A percentile compares a stretch with the other conserved stretches of the same genome.
These are phyloP conservation scores for Rhizophagus sp. DNA, from an alignment of 192 early-diverging fungal species.

Conservation along the genomic window DNA sequence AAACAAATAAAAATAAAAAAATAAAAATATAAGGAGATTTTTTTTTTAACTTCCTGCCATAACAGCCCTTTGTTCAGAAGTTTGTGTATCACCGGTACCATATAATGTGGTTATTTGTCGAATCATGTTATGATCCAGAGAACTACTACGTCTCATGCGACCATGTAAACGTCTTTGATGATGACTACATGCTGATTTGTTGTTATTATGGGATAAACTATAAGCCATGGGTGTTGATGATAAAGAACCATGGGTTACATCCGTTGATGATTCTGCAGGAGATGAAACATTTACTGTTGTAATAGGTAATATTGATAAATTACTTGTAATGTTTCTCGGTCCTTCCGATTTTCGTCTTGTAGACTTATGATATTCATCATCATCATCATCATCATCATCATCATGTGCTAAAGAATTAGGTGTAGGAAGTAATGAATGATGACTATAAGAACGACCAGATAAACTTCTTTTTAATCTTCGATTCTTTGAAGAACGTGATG, in stretches of 20 bases:
- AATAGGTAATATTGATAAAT: neutral
- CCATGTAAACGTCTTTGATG: conserved; percentile 18
- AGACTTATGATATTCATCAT: neutral
- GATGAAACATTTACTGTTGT: neutral
- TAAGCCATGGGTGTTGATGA: neutral
- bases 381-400: neutral
- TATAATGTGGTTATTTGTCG: conserved; percentile 22
- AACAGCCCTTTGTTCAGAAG: conserved; percentile 21
- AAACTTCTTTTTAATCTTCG: conserved; percentile 26
- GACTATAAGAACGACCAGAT: conserved; percentile 30
- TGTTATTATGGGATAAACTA: neutral
- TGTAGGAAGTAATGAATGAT: conserved; percentile 21
- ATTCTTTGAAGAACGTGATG: neutral
- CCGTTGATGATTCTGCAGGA: neutral
- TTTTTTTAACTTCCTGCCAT: conserved; percentile 30
- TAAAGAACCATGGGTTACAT: neutral
- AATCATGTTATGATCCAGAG: conserved; percentile 34
- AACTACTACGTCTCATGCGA: conserved; percentile 31
- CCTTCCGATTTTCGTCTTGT: neutral
- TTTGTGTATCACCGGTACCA: conserved; percentile 14
- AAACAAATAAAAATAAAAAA: too few relatives aligned
- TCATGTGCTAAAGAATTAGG: neutral
- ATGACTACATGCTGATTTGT: conserved; percentile 6
- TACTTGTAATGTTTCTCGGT: neutral
- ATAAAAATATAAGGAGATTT: neutral